Conservation (phyloP, 306 rosid species). For the Sicyos baderoa region DNA sequence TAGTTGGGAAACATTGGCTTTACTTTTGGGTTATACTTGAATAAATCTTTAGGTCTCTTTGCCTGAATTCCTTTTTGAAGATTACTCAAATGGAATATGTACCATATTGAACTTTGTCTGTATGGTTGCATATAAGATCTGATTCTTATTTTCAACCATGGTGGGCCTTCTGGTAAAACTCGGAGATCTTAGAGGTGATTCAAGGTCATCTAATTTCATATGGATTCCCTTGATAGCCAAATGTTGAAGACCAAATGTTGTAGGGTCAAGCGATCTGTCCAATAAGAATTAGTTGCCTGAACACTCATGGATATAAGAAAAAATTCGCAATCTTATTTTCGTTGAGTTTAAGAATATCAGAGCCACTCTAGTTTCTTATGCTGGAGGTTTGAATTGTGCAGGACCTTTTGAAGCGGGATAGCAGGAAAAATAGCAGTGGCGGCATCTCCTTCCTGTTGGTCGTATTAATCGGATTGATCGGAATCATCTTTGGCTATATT, state of each 20-base stretch:
- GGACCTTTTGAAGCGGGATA: constrained; percentile 73
- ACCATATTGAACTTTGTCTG: not conserved
- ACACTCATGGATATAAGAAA: no score
- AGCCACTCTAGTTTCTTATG: constrained; percentile 9
- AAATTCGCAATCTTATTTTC: not conserved
- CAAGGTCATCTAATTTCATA: no score
- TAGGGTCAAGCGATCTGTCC: no score
- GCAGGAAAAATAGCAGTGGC: constrained; percentile 55
- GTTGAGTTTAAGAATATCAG: not conserved
- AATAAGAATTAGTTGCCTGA: no score
- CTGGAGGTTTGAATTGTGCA: constrained; percentile 28
- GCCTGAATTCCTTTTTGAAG: constrained; percentile 5
- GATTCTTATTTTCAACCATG: not conserved
- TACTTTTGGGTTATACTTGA: constrained; percentile 8
- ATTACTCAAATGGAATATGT: constrained; percentile 2
- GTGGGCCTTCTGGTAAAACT: no score
- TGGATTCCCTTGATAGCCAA: no score
- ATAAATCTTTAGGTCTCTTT: not conserved
- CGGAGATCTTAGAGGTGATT: no score
- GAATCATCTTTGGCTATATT: constrained; percentile 16
- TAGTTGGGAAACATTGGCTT: constrained; percentile 7
- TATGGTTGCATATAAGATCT: not conserved
- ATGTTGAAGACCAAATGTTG: no score
- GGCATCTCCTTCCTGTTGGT: constrained; percentile 32
- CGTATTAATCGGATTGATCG: constrained; percentile 17